Evolutionary conservation across 1,139 yeast species (phyloP), one percentile per base, ranked within the genome.

Genomic region (Starmera stellimalicola): DNA sequence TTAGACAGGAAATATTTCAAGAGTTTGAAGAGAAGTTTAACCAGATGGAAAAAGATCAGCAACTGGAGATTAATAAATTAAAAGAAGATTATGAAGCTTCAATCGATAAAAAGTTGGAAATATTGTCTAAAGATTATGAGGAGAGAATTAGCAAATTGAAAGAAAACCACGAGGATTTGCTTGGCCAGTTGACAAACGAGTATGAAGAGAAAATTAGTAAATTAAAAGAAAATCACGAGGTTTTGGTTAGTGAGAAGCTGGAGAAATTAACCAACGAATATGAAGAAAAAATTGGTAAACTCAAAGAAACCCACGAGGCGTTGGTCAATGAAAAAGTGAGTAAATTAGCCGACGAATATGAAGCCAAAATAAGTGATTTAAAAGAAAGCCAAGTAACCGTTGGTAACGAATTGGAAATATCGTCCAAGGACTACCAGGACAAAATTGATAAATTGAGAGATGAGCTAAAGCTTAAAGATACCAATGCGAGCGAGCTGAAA

Each of bases 1-100:
- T 57, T 1, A 51, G 65, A 30, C 42, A 45, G 12, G 63, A 58
- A 26, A 40, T 62, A 33, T 42, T 50, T 11, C 49, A 48, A 14
- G 52, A 51, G 11, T 58, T 52, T 47, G 66, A 62, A 31, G 20
- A 24, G 3, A 53, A 43, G 29, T 43, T 58, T 15, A 48, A 51
- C 10, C 52, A 54, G 18, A 35, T 60, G 26, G 51, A 53, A 17
- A 35, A 39, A 8, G 33, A 44, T 17, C 54, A 48, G 29, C 31
- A 42, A 18, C 42, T 43, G 10, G 38, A 46, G n/a, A 26, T 58
- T 9, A 52, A 56, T 29, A 47, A 46, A 22, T 36, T 35, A 42
- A 51, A 34, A 34, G 51, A 28, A 30, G 8, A 33, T 3, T 37
- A 45, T 14, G 54, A 50, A 22, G 9, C 12, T 7, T 37, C 41